Conservation (phyloP, 1,139 yeast genomes). For the Kurtzmaniella natalensis region DNA sequence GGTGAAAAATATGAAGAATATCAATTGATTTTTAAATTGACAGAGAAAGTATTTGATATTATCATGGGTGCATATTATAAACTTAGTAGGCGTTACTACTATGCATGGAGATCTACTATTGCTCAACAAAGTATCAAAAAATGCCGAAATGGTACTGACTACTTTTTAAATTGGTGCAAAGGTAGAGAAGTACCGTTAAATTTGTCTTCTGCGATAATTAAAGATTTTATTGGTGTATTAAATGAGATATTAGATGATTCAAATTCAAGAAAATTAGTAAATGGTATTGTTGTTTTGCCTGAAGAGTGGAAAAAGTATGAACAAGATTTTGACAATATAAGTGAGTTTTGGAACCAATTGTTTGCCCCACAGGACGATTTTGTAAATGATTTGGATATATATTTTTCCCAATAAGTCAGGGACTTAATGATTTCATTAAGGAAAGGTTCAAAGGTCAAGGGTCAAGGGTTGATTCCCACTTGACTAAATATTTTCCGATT, state of each 20-base stretch:
- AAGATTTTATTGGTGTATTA: neutral
- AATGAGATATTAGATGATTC: neutral
- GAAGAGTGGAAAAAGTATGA: neutral
- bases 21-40: neutral
- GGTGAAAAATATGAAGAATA: neutral
- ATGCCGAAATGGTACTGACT: neutral
- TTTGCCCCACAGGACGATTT: no score
- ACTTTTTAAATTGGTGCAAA: neutral
- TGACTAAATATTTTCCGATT: no score
- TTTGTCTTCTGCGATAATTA: neutral
- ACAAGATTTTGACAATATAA: neutral
- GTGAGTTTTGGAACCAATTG: constrained; percentile 1
- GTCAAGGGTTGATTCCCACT: no score
- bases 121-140: neutral
- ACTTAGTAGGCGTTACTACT: neutral
- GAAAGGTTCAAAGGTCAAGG: no score
- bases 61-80: neutral
- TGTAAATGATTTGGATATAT: no score
- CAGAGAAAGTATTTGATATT: neutral
- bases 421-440: no score
- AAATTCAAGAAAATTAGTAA: neutral
- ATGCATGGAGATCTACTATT: neutral
- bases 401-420: no score
- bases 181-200: neutral
- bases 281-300: neutral